Conservation (phyloP, 352 stramenopile genomes). For the Globisporangium lucens region DNA sequence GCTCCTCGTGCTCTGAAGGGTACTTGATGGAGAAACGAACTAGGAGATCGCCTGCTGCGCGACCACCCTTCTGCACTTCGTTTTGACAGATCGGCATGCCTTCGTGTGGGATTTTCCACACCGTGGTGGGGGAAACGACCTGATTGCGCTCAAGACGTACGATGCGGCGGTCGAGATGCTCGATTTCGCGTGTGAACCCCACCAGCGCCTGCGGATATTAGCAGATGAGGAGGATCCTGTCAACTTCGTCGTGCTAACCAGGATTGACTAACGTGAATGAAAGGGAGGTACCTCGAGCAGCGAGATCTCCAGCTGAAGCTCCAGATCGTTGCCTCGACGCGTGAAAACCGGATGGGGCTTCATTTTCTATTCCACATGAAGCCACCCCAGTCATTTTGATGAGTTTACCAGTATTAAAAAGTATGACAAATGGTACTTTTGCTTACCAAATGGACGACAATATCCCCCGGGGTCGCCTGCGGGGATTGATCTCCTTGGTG, state of each 20-base stretch:
- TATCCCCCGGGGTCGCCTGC: slow-evolving; percentile 23
- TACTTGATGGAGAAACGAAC: slow-evolving; percentile 93
- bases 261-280: background rate
- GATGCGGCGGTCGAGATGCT: slow-evolving; percentile 86
- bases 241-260: background rate
- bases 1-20: slow-evolving; percentile 47
- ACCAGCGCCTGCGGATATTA: slow-evolving; percentile 55
- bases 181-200: slow-evolving; percentile 85
- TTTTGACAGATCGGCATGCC: slow-evolving; percentile 85
- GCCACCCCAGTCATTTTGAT: background rate
- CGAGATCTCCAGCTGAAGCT: slow-evolving; percentile 89
- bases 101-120: slow-evolving; percentile 82
- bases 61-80: slow-evolving; percentile 34
- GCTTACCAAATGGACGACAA: slow-evolving; percentile 31
- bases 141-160: slow-evolving; percentile 70
- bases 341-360: slow-evolving; percentile 71
- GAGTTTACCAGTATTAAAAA: background rate
- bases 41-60: slow-evolving; percentile 73
- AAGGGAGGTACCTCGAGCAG: slow-evolving; percentile 68
- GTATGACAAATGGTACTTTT: background rate
- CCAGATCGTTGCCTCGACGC: slow-evolving; percentile 88
- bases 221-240: background rate
- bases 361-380: slow-evolving; percentile 5
- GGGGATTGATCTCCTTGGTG: slow-evolving; percentile 23
- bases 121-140: slow-evolving; percentile 82